A percentile compares a stretch with the other conserved stretches of the same genome.
phyloP scores from a whole-genome alignment of 106 monocot species.

The Allium fistulosum region DNA sequence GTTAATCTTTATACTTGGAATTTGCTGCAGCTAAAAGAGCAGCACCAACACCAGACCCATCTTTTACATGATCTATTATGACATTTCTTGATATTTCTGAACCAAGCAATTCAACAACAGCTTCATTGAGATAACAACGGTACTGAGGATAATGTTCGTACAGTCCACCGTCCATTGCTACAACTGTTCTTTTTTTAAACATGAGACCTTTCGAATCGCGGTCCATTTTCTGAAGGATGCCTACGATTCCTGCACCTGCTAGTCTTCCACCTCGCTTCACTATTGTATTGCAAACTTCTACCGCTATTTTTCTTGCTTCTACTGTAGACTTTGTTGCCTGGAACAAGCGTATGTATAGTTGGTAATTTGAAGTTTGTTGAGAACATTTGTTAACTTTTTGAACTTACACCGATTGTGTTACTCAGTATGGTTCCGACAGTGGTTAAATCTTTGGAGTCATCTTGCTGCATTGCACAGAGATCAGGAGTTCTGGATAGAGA shows the following conservation, averaged over 20 bases:
- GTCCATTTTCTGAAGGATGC: conserved; percentile 56
- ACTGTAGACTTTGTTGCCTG: conserved; percentile 24
- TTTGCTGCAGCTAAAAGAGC: conserved; percentile 57
- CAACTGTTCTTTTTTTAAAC: conserved; percentile 44
- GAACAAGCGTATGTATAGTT: not conserved
- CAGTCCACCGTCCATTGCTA: conserved; percentile 70
- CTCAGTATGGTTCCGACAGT: conserved; percentile 27
- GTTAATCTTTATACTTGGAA: conserved; percentile 23
- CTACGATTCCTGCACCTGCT: conserved; percentile 59
- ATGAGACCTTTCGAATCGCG: conserved; percentile 31
- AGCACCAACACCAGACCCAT: conserved; percentile 67
- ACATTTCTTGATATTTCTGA: conserved; percentile 32
- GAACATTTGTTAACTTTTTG: not conserved
- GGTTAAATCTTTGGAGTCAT: conserved; percentile 26
- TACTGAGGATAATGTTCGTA: conserved; percentile 64
- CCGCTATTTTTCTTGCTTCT: conserved; percentile 20
- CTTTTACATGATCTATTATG: conserved; percentile 46
- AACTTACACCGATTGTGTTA: conserved; percentile 32
- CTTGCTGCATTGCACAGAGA: conserved; percentile 69
- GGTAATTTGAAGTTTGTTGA: not conserved
- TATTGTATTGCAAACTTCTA: conserved; percentile 39
- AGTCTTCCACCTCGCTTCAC: conserved; percentile 47
- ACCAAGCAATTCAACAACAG: conserved; percentile 51
- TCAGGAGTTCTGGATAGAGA: conserved; percentile 46
- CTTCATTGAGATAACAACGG: conserved; percentile 39